A percentile compares a stretch with the other conserved stretches of the same genome.
Conservation (phyloP, 768 basidiomycete species). For the Cystofilobasidium macerans region DNA sequence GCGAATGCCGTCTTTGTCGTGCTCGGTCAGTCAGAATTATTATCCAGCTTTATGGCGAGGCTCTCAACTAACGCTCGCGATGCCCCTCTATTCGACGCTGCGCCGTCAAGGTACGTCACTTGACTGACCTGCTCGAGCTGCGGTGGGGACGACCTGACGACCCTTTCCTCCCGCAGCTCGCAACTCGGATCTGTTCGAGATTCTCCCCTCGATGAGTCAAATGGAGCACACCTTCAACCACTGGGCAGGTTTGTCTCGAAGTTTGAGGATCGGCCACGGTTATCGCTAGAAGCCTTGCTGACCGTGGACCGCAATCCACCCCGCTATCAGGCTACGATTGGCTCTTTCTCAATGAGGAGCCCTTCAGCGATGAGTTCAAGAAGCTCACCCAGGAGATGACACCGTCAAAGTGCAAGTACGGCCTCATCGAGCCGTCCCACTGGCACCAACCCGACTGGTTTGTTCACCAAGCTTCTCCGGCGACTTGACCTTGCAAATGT, state of each 20-base stretch:
- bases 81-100: too few species aligned
- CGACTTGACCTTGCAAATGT: not conserved
- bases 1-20: conserved; percentile 77
- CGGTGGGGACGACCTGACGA: too few species aligned
- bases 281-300: not conserved
- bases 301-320: conserved; percentile 29
- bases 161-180: conserved; percentile 43
- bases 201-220: conserved; percentile 44
- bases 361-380: conserved; percentile 63
- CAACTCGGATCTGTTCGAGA: conserved; percentile 46
- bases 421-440: conserved; percentile 49
- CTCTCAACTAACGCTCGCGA: not conserved
- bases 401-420: conserved; percentile 53
- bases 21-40: conserved; percentile 43
- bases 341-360: conserved; percentile 74
- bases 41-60: too few species aligned
- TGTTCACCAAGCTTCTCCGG: too few species aligned
- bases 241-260: conserved; percentile 30
- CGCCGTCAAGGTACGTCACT: too few species aligned
- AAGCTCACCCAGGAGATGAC: conserved; percentile 49
- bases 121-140: too few species aligned
- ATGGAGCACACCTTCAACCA: conserved; percentile 82
- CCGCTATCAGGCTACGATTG: conserved; percentile 53
- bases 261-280: not conserved
- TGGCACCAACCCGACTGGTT: conserved; percentile 65